Conservation (phyloP, 192 early-diverging fungal species). For the Coemansia pectinata region DNA sequence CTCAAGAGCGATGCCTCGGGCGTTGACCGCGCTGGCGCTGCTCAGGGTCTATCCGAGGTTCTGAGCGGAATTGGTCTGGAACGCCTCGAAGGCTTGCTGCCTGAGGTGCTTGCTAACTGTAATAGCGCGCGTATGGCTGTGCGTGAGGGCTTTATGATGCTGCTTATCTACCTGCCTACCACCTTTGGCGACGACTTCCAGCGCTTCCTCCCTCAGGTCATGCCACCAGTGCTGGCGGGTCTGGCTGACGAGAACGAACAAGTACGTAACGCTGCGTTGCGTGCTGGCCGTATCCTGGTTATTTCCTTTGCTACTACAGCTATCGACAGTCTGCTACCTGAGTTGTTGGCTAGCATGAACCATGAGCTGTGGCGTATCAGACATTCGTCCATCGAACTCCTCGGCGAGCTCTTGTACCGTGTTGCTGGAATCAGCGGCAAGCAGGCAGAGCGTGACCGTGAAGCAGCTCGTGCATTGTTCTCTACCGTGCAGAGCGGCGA, state of each 20-base stretch:
- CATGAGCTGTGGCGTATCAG: slow-evolving; percentile 97
- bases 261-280: slow-evolving; percentile 89
- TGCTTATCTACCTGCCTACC: slow-evolving; percentile 93
- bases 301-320: slow-evolving; percentile 85
- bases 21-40: slow-evolving; percentile 94
- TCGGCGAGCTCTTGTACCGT: slow-evolving; percentile 92
- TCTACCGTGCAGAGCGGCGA: slow-evolving; percentile 38
- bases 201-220: slow-evolving; percentile 82
- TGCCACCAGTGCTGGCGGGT: slow-evolving; percentile 86
- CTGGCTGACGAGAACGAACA: slow-evolving; percentile 95
- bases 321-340: slow-evolving; percentile 87
- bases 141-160: slow-evolving; percentile 95
- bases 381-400: slow-evolving; percentile 88
- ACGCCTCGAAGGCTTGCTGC: slow-evolving; percentile 83
- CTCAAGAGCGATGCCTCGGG: slow-evolving; percentile 88
- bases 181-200: slow-evolving; percentile 93
- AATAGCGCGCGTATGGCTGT: slow-evolving; percentile 70
- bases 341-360: slow-evolving; percentile 86
- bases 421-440: slow-evolving; percentile 83
- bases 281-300: slow-evolving; percentile 92
- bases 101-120: slow-evolving; percentile 84
- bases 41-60: slow-evolving; percentile 95
- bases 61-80: slow-evolving; percentile 84
- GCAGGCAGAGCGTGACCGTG: slow-evolving; percentile 54
- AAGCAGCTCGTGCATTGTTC: slow-evolving; percentile 45